These are phyloP conservation scores for Lizonia empirigonia DNA, from an alignment of 2,329 filamentous ascomycete species.

Conservation along the genomic window DNA sequence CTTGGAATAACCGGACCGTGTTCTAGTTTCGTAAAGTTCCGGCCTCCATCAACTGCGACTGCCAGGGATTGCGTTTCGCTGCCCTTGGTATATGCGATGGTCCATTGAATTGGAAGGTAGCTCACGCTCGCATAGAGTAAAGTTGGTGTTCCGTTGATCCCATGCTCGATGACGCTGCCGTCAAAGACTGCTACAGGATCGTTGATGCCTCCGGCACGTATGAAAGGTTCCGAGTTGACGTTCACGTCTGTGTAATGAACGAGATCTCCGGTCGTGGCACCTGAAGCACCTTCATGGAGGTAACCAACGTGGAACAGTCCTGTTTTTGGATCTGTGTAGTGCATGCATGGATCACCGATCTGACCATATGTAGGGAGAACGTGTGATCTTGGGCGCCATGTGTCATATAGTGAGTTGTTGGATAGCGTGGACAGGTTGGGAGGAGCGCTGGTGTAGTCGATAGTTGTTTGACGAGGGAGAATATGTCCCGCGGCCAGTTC, in stretches of 20 bases:
- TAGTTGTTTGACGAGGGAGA: constrained; percentile 14
- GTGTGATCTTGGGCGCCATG: constrained; percentile 49
- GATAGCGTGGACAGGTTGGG: constrained; percentile 27
- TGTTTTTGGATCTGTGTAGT: constrained; percentile 53
- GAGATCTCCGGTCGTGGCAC: constrained; percentile 49
- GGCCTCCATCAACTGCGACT: constrained; percentile 48
- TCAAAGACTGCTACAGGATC: constrained; percentile 55
- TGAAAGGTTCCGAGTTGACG: constrained; percentile 34
- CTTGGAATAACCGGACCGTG: constrained; percentile 49
- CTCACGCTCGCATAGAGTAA: constrained; percentile 55
- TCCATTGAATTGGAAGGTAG: constrained; percentile 55
- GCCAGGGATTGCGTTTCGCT: constrained; percentile 56
- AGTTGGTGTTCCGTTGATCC: constrained; percentile 53
- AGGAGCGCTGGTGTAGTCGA: constrained; percentile 26
- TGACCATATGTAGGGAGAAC: constrained; percentile 50
- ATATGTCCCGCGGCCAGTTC: constrained; percentile 7
- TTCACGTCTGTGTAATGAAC: constrained; percentile 51
- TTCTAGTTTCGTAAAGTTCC: constrained; percentile 49
- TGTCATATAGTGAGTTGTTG: constrained; percentile 23
- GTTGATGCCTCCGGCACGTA: constrained; percentile 48
- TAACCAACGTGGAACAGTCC: constrained; percentile 55
- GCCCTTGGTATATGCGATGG: constrained; percentile 53
- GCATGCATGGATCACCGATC: constrained; percentile 54
- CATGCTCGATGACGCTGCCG: constrained; percentile 52
- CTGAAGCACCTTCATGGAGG: constrained; percentile 46